Conservation (phyloP, 495 filamentous ascomycete species). For the Trypethelium eluteriae region DNA sequence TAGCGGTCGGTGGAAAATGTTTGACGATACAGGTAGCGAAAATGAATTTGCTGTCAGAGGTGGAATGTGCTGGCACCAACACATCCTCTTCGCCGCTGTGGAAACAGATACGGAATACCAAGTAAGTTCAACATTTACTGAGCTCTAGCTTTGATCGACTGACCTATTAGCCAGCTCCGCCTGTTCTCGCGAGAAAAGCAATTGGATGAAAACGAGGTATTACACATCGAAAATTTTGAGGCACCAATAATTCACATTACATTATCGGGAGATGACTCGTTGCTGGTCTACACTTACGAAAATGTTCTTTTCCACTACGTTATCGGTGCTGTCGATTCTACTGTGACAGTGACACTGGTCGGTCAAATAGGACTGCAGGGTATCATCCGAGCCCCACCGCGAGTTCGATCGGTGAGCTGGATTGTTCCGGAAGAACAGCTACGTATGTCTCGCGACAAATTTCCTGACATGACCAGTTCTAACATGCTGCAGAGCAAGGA, state of each 20-base stretch:
- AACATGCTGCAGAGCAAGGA: constrained; percentile 53
- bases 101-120: constrained; percentile 78
- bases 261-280: constrained; percentile 82
- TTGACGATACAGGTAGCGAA: constrained; percentile 70
- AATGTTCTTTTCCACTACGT: constrained; percentile 94
- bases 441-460: constrained; percentile 40
- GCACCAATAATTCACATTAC: constrained; percentile 81
- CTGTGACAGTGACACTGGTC: constrained; percentile 76
- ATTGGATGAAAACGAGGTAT: constrained; percentile 61
- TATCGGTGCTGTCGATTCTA: constrained; percentile 56
- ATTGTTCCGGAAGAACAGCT: constrained; percentile 87
- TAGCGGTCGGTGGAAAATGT: constrained; percentile 93
- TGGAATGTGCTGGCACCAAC: constrained; percentile 98
- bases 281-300: constrained; percentile 93
- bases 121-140: constrained; percentile 36
- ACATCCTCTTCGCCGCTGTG: constrained; percentile 89
- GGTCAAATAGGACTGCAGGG: constrained; percentile 96
- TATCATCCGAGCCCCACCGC: constrained; percentile 84
- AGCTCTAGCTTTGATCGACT: background rate
- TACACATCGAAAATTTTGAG: constrained; percentile 69
- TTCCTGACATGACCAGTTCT: constrained; percentile 18
- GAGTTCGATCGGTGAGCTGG: constrained; percentile 92
- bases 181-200: constrained; percentile 81
- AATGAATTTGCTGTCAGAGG: constrained; percentile 87
- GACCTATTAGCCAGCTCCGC: constrained; percentile 50